A percentile compares a stretch with the other conserved stretches of the same genome.
phyloP scores from a whole-genome alignment of 2,329 filamentous ascomycete genomes.

The Fusarium sulawesiense region DNA sequence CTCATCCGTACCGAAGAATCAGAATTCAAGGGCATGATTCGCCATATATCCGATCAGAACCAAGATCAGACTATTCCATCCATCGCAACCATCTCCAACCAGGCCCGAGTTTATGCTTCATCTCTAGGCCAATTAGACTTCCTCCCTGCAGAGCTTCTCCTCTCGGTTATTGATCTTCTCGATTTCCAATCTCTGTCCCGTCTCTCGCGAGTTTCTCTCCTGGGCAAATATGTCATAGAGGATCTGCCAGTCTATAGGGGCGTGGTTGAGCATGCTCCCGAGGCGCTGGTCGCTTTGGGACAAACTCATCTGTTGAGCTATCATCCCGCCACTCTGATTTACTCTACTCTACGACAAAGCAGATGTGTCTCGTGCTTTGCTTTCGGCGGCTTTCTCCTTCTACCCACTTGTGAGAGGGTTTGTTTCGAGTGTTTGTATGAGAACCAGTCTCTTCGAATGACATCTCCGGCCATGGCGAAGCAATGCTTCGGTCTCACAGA shows the following conservation, averaged over 20 bases:
- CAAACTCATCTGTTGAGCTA: slow-evolving; percentile 39
- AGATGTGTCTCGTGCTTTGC: slow-evolving; percentile 46
- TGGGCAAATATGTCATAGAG: slow-evolving; percentile 44
- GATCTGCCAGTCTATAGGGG: slow-evolving; percentile 54
- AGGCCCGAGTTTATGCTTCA: slow-evolving; percentile 19
- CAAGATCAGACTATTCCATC: slow-evolving; percentile 21
- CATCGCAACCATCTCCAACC: slow-evolving; percentile 12
- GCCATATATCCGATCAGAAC: slow-evolving; percentile 15
- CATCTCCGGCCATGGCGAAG: slow-evolving; percentile 35
- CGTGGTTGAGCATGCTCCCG: slow-evolving; percentile 55
- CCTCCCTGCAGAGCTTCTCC: slow-evolving; percentile 44
- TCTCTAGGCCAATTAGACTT: slow-evolving; percentile 45
- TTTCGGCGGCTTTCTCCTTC: slow-evolving; percentile 48
- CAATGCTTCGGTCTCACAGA: slow-evolving; percentile 43
- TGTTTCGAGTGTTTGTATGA: slow-evolving; percentile 48
- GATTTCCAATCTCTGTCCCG: slow-evolving; percentile 47
- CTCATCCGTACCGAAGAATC: slow-evolving; percentile 31
- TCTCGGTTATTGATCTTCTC: slow-evolving; percentile 43
- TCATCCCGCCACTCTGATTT: slow-evolving; percentile 41
- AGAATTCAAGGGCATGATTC: slow-evolving; percentile 40
- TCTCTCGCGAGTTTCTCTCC: slow-evolving; percentile 43
- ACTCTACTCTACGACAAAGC: slow-evolving; percentile 37
- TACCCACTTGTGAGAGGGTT: slow-evolving; percentile 49
- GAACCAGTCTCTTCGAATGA: slow-evolving; percentile 44
- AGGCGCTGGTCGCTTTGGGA: slow-evolving; percentile 41